Evolutionary conservation across 306 rosid genomes (phyloP).

Genomic region (Prinsepia uniflora): DNA sequence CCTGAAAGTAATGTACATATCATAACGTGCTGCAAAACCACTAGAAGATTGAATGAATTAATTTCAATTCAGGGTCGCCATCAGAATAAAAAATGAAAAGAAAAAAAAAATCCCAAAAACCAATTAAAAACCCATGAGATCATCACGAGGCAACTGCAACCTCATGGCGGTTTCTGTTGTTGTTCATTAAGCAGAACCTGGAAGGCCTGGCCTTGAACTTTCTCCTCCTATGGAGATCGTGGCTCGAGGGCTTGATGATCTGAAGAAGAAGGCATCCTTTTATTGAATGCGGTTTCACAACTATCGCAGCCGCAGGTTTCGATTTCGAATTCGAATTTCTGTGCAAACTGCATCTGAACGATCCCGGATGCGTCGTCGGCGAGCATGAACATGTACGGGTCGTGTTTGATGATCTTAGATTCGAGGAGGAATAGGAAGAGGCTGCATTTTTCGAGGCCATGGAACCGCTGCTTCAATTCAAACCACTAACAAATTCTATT

Average conservation of each 20-base stretch:
- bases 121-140: background rate
- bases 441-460: slow-evolving; percentile 36
- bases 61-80: background rate
- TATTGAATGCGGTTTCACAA: slow-evolving; percentile 21
- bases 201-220: slow-evolving; percentile 47
- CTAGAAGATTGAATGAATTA: background rate
- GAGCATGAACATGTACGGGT: slow-evolving; percentile 54
- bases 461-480: background rate
- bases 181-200: slow-evolving; percentile 43
- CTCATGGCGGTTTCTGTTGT: background rate
- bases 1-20: background rate
- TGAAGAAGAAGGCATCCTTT: slow-evolving; percentile 42
- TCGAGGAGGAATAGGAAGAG: background rate
- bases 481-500: background rate
- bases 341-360: slow-evolving; percentile 67
- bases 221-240: slow-evolving; percentile 44
- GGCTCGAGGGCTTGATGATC: slow-evolving; percentile 42
- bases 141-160: slow-evolving; percentile 35
- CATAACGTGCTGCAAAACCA: background rate
- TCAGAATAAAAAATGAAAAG: background rate
- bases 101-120: background rate
- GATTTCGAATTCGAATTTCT: slow-evolving; percentile 19
- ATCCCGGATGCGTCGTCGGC: slow-evolving; percentile 59
- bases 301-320: slow-evolving; percentile 11
- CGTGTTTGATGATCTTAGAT: slow-evolving; percentile 15